Evolutionary conservation across 139 green algal species (phyloP).

Genomic region (Tetradesmus obliquus): DNA sequence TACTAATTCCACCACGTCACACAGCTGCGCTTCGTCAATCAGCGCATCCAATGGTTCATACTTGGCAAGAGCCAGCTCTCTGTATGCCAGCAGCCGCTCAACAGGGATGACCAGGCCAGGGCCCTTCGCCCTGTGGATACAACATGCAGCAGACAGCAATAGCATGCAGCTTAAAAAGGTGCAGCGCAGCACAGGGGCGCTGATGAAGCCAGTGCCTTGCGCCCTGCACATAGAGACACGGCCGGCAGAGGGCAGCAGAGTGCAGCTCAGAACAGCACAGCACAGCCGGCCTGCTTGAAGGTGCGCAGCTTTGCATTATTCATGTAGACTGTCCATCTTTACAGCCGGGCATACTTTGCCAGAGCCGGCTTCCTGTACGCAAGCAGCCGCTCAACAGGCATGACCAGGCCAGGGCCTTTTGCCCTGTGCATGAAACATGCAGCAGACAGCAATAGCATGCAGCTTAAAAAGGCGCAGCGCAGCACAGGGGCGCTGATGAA

Average conservation of each 20-base stretch:
- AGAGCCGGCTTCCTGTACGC: not conserved
- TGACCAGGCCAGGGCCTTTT: not conserved
- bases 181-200: too few species aligned
- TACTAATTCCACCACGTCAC: not conserved
- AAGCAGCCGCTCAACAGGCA: not conserved
- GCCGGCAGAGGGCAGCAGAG: too few species aligned
- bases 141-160: not conserved
- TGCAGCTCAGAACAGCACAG: too few species aligned
- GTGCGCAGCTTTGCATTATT: too few species aligned
- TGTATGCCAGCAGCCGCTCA: not conserved
- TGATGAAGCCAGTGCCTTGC: too few species aligned
- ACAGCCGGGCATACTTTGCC: not conserved
- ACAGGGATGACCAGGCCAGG: not conserved
- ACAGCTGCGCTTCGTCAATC: not conserved
- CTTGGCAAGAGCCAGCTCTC: not conserved
- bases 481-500: too few species aligned
- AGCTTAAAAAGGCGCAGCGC: too few species aligned
- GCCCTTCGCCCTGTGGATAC: not conserved
- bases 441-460: not conserved
- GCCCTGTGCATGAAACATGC: not conserved
- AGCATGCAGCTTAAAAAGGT: too few species aligned
- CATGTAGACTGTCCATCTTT: too few species aligned
- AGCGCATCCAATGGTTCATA: not conserved
- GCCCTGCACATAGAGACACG: too few species aligned
- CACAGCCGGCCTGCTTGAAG: too few species aligned